Conservation (phyloP, 441 rosid species). For the Jatropha podagrica region DNA sequence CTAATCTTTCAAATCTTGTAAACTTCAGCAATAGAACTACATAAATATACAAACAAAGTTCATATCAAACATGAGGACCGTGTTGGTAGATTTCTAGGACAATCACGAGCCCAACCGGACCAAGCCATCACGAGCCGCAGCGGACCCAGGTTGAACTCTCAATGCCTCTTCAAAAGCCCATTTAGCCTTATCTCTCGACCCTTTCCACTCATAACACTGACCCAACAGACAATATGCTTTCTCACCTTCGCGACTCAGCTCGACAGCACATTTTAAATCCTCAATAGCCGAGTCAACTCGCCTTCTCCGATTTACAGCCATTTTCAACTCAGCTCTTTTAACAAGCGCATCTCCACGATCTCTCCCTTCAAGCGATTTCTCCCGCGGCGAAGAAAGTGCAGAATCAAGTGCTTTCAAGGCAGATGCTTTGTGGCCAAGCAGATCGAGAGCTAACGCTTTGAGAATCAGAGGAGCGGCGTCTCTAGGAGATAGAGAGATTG, state of each 20-base stretch:
- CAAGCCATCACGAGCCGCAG: slow-evolving; percentile 24
- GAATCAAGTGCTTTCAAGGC: slow-evolving; percentile 54
- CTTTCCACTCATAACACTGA: slow-evolving; percentile 49
- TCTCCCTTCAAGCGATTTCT: slow-evolving; percentile 37
- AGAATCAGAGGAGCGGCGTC: slow-evolving; percentile 54
- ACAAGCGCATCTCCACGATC: slow-evolving; percentile 56
- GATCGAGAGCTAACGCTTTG: slow-evolving; percentile 51
- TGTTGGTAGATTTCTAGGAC: too few species aligned
- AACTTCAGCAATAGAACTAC: too few species aligned
- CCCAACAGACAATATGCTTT: slow-evolving; percentile 38
- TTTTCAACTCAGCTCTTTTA: slow-evolving; percentile 56
- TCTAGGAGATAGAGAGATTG: slow-evolving; percentile 42
- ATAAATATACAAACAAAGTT: too few species aligned
- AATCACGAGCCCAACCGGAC: slow-evolving; percentile 20
- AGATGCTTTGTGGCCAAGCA: slow-evolving; percentile 49
- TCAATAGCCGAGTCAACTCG: slow-evolving; percentile 57
- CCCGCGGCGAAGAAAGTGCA: slow-evolving; percentile 49
- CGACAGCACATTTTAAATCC: slow-evolving; percentile 50
- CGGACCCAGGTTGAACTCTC: slow-evolving; percentile 25
- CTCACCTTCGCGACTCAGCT: slow-evolving; percentile 29
- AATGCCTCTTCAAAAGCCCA: slow-evolving; percentile 44
- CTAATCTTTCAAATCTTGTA: too few species aligned
- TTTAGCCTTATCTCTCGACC: slow-evolving; percentile 37
- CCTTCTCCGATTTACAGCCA: slow-evolving; percentile 49
- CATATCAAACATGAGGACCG: too few species aligned